Percentiles rank a stretch among this genome's conserved stretches.
Conservation (phyloP, 495 filamentous ascomycete genomes). For the Massariosphaeria phaeospora region DNA sequence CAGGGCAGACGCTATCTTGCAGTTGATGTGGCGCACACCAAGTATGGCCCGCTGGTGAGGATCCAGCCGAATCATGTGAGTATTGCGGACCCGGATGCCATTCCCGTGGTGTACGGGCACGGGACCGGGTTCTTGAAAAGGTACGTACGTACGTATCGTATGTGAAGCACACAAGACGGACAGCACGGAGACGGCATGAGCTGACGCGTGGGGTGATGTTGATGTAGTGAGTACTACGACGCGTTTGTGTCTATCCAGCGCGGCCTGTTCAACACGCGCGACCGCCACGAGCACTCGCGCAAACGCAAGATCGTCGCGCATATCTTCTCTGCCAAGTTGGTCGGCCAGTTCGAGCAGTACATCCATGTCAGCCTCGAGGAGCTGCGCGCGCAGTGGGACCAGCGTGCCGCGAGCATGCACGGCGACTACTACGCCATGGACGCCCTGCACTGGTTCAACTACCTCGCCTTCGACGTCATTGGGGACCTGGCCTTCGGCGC, state of each 20-base stretch:
- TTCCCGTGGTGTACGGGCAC: slow-evolving; percentile 53
- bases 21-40: slow-evolving; percentile 70
- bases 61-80: slow-evolving; percentile 58
- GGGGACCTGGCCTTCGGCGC: slow-evolving; percentile 58
- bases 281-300: slow-evolving; percentile 75
- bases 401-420: slow-evolving; percentile 33
- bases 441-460: slow-evolving; percentile 90
- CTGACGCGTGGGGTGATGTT: too few relatives aligned
- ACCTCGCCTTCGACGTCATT: slow-evolving; percentile 89
- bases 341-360: slow-evolving; percentile 85
- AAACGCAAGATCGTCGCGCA: slow-evolving; percentile 88
- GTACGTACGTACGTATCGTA: slow-evolving; percentile 22
- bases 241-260: slow-evolving; percentile 83
- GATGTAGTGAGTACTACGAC: slow-evolving; percentile 75
- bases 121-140: slow-evolving; percentile 45
- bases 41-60: slow-evolving; percentile 56
- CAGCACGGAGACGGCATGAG: neutral
- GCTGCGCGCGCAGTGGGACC: slow-evolving; percentile 70
- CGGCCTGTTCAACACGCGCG: slow-evolving; percentile 86
- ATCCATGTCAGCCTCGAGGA: slow-evolving; percentile 73
- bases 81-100: slow-evolving; percentile 56
- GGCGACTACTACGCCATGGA: slow-evolving; percentile 61
- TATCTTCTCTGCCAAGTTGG: slow-evolving; percentile 77
- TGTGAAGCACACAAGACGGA: neutral
- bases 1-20: slow-evolving; percentile 61